Percentiles rank a stretch among this genome's conserved stretches.
Evolutionary conservation across 2,329 filamentous ascomycete genomes (phyloP).

Genomic region (Phyllosticta citriasiana): DNA sequence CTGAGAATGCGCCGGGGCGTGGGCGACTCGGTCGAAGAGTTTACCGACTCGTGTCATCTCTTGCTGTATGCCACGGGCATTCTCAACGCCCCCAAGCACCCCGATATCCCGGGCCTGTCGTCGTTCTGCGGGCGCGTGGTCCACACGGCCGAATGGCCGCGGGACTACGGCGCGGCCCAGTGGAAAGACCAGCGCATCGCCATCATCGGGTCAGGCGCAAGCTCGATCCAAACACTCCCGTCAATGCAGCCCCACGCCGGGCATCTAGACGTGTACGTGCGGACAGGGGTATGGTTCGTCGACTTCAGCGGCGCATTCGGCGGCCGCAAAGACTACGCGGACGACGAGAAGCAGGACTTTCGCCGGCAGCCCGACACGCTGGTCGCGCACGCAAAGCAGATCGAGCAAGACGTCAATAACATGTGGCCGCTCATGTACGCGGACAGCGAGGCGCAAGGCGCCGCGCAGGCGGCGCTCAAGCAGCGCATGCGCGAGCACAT

Average conservation of each 20-base stretch:
- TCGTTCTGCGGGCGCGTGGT: constrained; percentile 35
- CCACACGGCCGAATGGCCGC: constrained; percentile 38
- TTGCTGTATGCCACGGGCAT: constrained; percentile 36
- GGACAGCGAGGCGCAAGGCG: constrained; percentile 31
- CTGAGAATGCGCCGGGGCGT: constrained; percentile 32
- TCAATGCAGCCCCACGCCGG: constrained; percentile 37
- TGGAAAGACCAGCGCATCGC: constrained; percentile 35
- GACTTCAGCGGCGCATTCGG: constrained; percentile 38
- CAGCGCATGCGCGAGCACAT: constrained; percentile 41
- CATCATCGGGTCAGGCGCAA: constrained; percentile 36
- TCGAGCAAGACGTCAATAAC: constrained; percentile 28
- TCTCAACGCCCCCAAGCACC: constrained; percentile 30
- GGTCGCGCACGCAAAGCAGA: constrained; percentile 35
- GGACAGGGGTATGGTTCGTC: constrained; percentile 37
- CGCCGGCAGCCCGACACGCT: constrained; percentile 32
- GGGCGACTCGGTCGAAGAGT: constrained; percentile 26
- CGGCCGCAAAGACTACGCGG: constrained; percentile 34
- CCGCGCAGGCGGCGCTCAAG: constrained; percentile 28
- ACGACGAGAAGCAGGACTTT: constrained; percentile 34
- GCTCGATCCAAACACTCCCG: constrained; percentile 37
- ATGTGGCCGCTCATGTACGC: constrained; percentile 27
- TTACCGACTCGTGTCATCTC: constrained; percentile 35
- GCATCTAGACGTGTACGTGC: constrained; percentile 38
- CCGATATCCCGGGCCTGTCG: constrained; percentile 32
- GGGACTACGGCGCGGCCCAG: constrained; percentile 34